Evolutionary conservation across 2,329 filamentous ascomycete genomes (phyloP), one percentile per base, ranked within the genome.

Genomic region (Neurospora sp.): DNA sequence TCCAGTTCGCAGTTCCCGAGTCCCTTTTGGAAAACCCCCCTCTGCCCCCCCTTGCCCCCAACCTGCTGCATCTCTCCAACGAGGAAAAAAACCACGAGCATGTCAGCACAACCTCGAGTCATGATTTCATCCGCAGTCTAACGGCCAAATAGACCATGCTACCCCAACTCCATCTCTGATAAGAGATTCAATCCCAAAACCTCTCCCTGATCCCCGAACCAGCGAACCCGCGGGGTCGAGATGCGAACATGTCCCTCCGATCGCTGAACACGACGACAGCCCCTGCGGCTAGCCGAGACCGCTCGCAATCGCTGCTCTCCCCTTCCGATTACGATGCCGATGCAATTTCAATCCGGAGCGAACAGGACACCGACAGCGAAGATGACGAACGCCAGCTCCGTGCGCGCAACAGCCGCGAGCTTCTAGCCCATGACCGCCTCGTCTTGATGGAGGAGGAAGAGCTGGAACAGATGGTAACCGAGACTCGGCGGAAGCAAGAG

Each of bases 361-460:
- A 91, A 76, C 90, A 92, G 78, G 90, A 93, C 77, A 90, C 88
- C 70, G 91, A 93, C 77, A 91, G 89, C 80, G 90, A 93, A 74
- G 91, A 93, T 78, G 90, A 93, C 78, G 84, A 91, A 76, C 83
- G 92, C 68, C 81, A 91, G 72, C 82, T 85, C 71, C 86, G 86
- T 9, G 89, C 89, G 40, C 86, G 90, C 67, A 91, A 89, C 73
- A 92, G 89, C 76, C 82, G 86, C 69, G 91, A 93, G 78, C 83
- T 93, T 70, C 86, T 88, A 43, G 86, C 87, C 42, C 88, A 91
- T 79, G 91, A 93, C 77, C 84, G 88, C 62, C 84, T 88, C 58
- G 89, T 95, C 0, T 80, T 95, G 74, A 85, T 92, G 75, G 91
- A 93, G 74, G 91, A 94, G 78, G 92, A 94, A 72, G 90, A 92